Evolutionary conservation across 2,329 filamentous ascomycete species (phyloP).

Genomic region (Fusarium xylarioides): DNA sequence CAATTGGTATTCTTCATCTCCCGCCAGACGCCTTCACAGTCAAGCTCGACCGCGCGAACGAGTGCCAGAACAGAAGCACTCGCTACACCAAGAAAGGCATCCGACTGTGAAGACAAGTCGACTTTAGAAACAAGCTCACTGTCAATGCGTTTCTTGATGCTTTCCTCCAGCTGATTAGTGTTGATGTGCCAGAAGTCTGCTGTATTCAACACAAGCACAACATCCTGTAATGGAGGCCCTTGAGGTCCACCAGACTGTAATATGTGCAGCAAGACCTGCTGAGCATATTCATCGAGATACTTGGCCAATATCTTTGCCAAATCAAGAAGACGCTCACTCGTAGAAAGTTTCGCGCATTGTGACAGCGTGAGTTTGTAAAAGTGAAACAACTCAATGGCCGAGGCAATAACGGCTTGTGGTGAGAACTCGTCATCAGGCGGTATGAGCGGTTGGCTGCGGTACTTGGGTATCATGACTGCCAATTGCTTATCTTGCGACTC

Average conservation of each 20-base stretch:
- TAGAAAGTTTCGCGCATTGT: slow-evolving; percentile 96
- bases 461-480: slow-evolving; percentile 84
- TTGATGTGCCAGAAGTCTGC: slow-evolving; percentile 98
- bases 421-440: slow-evolving; percentile 92
- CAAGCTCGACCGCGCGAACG: slow-evolving; percentile 83
- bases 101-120: slow-evolving; percentile 91
- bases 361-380: slow-evolving; percentile 94
- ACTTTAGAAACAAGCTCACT: slow-evolving; percentile 77
- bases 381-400: slow-evolving; percentile 95
- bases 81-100: slow-evolving; percentile 94
- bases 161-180: slow-evolving; percentile 92
- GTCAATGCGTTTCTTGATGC: slow-evolving; percentile 90
- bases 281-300: slow-evolving; percentile 94
- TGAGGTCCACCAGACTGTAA: slow-evolving; percentile 65
- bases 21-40: slow-evolving; percentile 87
- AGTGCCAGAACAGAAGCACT: slow-evolving; percentile 85
- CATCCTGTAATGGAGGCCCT: slow-evolving; percentile 72
- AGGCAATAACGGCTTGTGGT: slow-evolving; percentile 86
- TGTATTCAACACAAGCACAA: slow-evolving; percentile 90
- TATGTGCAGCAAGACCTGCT: slow-evolving; percentile 85
- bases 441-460: slow-evolving; percentile 82
- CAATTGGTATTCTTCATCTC: slow-evolving; percentile 98
- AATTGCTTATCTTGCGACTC: slow-evolving; percentile 94
- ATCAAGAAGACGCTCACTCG: slow-evolving; percentile 85
- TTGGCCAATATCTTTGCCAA: slow-evolving; percentile 86